These are phyloP conservation scores for Byssothecium circinans DNA, from an alignment of 2,329 filamentous ascomycete genomes.

Conservation along the genomic window DNA sequence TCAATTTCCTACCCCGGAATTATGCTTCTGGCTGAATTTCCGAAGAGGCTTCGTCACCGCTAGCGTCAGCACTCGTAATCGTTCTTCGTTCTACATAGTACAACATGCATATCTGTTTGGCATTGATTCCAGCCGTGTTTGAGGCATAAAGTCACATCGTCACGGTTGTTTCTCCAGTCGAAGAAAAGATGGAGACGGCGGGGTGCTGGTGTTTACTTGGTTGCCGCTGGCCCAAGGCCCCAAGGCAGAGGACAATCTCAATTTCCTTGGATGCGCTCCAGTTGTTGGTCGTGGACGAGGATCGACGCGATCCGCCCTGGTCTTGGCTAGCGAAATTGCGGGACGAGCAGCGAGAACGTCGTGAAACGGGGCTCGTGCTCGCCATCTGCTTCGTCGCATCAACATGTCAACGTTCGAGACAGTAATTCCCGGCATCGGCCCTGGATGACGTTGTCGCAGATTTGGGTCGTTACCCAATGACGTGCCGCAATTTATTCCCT, in stretches of 20 bases:
- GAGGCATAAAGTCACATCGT: background rate
- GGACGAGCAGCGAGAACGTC: conserved; percentile 22
- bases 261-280: background rate
- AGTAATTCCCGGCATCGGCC: conserved; percentile 21
- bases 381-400: conserved; percentile 25
- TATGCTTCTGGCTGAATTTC: conserved; percentile 11
- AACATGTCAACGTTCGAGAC: conserved; percentile 15
- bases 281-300: background rate
- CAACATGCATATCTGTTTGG: too few relatives aligned
- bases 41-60: background rate
- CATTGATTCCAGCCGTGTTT: too few relatives aligned
- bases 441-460: conserved; percentile 31
- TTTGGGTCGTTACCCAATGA: conserved; percentile 31
- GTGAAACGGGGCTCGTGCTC: conserved; percentile 34
- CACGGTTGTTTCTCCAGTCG: background rate
- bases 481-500: conserved; percentile 12
- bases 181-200: background rate
- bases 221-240: conserved; percentile 5
- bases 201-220: conserved; percentile 11
- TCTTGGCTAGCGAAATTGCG: conserved; percentile 34
- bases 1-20: background rate
- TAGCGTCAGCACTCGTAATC: too few relatives aligned
- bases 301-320: background rate
- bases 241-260: too few relatives aligned
- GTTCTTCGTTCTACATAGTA: too few relatives aligned